Conservation (phyloP, 1,284 basidiomycete species). For the Pyrrhoderma lamaoense region DNA sequence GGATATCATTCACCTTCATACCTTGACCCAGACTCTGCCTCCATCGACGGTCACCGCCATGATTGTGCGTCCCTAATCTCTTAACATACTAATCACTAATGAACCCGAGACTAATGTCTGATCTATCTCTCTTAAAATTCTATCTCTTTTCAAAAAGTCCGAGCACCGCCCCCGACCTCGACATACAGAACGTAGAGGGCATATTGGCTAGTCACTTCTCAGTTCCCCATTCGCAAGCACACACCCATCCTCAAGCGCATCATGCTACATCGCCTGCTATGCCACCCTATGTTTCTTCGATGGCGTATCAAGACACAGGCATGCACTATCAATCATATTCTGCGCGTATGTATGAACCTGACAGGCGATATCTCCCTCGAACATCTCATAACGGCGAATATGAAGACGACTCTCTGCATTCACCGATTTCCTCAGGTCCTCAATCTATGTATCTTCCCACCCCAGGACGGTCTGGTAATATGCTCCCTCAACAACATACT, state of each 20-base stretch:
- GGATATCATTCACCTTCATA: constrained; percentile 61
- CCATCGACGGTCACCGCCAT: constrained; percentile 38
- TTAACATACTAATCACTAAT: constrained; percentile 9
- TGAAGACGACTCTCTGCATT: no score
- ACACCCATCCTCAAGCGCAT: constrained; percentile 1
- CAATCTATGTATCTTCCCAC: no score
- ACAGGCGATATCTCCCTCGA: constrained; percentile 11
- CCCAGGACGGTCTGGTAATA: neutral
- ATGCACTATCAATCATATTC: neutral
- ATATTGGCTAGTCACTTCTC: constrained; percentile 43
- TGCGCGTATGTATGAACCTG: constrained; percentile 12
- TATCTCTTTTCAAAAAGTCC: constrained; percentile 18
- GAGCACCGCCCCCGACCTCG: constrained; percentile 32
- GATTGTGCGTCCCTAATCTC: constrained; percentile 28
- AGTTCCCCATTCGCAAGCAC: constrained; percentile 16
- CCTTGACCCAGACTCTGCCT: constrained; percentile 19
- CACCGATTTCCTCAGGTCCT: no score
- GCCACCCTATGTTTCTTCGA: neutral
- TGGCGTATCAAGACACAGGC: neutral
- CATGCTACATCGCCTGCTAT: constrained; percentile 1
- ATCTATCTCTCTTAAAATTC: constrained; percentile 18
- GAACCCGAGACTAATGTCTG: constrained; percentile 17
- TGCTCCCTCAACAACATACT: constrained; percentile 3
- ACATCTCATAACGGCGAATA: neutral
- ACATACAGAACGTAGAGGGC: constrained; percentile 39